Percentiles rank a stretch among this genome's conserved stretches.
These are phyloP conservation scores for Ceratocystiopsis brevicomis DNA, from an alignment of 2,329 filamentous ascomycete species.

Conservation along the genomic window DNA sequence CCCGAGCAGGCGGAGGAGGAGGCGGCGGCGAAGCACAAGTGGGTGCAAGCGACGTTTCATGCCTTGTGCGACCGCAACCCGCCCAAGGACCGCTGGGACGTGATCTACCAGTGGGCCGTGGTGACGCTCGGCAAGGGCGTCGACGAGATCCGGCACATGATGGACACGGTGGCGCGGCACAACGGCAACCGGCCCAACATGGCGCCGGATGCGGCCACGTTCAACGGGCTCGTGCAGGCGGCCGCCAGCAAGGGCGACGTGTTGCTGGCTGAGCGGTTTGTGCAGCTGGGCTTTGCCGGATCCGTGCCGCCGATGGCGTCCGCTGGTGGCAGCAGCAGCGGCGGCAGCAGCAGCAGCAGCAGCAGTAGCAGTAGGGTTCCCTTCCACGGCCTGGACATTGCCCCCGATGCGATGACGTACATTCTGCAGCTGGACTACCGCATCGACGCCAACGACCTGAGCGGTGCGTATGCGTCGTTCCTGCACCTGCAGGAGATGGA, in stretches of 20 bases:
- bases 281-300: constrained; percentile 32
- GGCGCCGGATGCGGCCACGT: constrained; percentile 46
- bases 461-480: constrained; percentile 49
- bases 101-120: constrained; percentile 57
- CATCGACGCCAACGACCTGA: constrained; percentile 52
- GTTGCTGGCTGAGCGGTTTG: constrained; percentile 54
- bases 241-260: constrained; percentile 53
- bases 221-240: constrained; percentile 59
- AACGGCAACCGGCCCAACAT: constrained; percentile 24
- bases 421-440: constrained; percentile 60
- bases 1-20: not conserved
- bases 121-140: constrained; percentile 48
- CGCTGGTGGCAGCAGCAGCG: too few species aligned
- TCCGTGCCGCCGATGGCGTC: too few species aligned
- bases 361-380: too few species aligned
- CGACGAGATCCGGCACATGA: constrained; percentile 55
- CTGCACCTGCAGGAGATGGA: constrained; percentile 39
- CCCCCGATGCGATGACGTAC: constrained; percentile 49
- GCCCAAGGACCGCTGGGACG: constrained; percentile 45
- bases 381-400: constrained; percentile 38
- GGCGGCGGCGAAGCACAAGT: constrained; percentile 21
- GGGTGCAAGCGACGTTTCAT: constrained; percentile 42
- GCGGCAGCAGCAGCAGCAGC: too few species aligned
- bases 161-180: constrained; percentile 41
- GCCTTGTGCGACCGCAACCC: constrained; percentile 24